Base-by-base conservation (phyloP, 1,284 basidiomycete species). In the Puccinia coronata region DNA sequence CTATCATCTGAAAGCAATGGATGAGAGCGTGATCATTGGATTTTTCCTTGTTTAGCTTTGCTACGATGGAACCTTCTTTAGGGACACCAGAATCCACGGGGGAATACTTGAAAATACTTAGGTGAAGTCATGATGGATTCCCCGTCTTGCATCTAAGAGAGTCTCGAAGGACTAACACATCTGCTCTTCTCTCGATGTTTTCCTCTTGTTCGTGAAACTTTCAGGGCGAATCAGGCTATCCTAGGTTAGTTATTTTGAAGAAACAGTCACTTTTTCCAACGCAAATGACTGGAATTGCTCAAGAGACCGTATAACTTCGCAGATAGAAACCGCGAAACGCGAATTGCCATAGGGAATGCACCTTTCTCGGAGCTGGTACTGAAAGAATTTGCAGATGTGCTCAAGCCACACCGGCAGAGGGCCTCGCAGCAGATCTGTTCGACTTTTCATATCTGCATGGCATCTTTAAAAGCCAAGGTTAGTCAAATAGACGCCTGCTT, bases 11-110 rank as follows among this genome's bases (percentile, higher is more conserved):
- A 14, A 11, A 63, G 12, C 9, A 25, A 36, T 23, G 14, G 23
- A 49, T 18, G 11, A 63, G 73, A 76, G 16, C 23, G n/a, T 55
- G 23, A 63, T n/a, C 23, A 12, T 36, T 76, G 23, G 34, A 43
- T 25, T 73, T 41, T 43, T 20, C 34, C 31, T 20, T 16, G 59
- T 74, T 76, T n/a, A 83, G 83, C 36, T 83, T 83, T 69, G 78
- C 82, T 14, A 67, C 74, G 2, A 81, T 76, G 43, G 83, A 84
- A 47, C 83, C 84, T 16, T 81, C 82, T 0, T 82, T 83, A 43
- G 78, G 80, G 28, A 74, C 78, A 36, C 82, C 84, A 5, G 85
- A 86, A 82, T 82, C 82, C 39, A 84, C 82, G 51, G 83, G n/a
- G n/a, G 65, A 79, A 41, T 79, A 79, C 71, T 36, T 70, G 5